Percentiles rank a stretch among this genome's conserved stretches.
phyloP scores from a whole-genome alignment of 1,139 yeast species.

The Taphrina deformans region DNA sequence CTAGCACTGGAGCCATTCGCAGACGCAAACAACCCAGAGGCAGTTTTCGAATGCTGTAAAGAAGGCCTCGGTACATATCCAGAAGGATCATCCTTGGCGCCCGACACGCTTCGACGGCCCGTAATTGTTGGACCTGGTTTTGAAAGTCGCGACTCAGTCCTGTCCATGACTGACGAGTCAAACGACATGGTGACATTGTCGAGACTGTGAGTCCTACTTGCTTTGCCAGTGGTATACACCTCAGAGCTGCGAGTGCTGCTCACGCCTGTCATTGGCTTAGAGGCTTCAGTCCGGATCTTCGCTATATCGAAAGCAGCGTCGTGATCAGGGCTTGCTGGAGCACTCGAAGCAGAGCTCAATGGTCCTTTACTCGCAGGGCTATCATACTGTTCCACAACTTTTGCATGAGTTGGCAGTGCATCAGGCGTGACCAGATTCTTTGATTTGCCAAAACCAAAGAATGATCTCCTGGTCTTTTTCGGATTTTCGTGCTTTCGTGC shows the following conservation, averaged over 20 bases:
- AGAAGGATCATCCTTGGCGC: neutral
- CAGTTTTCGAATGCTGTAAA: slow-evolving; percentile 8
- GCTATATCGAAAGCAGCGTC: slow-evolving; percentile 17
- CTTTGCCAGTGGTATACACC: neutral
- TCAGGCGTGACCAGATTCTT: slow-evolving; percentile 29
- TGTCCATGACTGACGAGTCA: neutral
- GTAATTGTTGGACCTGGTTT: neutral
- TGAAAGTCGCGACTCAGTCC: neutral
- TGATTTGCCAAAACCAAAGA: slow-evolving; percentile 20
- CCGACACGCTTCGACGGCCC: neutral
- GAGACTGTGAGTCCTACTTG: slow-evolving; percentile 13
- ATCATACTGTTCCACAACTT: neutral
- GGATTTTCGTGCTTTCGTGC: slow-evolving; percentile 46
- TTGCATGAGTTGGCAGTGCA: slow-evolving; percentile 17
- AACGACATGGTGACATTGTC: slow-evolving; percentile 11
- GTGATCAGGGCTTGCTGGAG: neutral
- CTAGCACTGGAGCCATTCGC: neutral
- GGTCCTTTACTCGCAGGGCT: neutral
- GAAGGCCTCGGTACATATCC: slow-evolving; percentile 21
- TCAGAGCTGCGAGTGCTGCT: neutral
- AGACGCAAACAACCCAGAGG: neutral
- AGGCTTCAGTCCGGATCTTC: slow-evolving; percentile 24
- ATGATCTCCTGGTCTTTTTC: slow-evolving; percentile 33
- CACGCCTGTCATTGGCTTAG: neutral
- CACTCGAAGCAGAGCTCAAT: neutral